Evolutionary conservation across 2,329 filamentous ascomycete genomes (phyloP), one percentile per base, ranked within the genome.

Genomic region (Fusarium scirpi): DNA sequence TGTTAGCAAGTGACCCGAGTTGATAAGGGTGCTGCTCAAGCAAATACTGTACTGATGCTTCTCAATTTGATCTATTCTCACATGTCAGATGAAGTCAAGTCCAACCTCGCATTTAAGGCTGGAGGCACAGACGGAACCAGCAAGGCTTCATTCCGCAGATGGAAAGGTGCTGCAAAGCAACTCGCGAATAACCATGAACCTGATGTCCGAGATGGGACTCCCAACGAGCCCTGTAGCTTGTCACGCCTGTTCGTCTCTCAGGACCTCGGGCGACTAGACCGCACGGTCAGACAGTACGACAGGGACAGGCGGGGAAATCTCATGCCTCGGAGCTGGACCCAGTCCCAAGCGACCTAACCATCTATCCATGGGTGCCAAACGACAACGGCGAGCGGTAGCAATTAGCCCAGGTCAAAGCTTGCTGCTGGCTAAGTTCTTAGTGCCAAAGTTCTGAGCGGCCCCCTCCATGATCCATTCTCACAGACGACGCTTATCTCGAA

Each of bases 91-190:
- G 49, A 61, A 48, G 57, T 66, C 59, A 64, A 72, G 65, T 70
- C 67, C 55, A 68, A 71, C 71, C 68, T 70, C 71, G 71, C 72
- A 74, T 75, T 74, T 75, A 72, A 71, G 73, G 74, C 74, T 76
- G 68, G 69, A 70, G 62, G 55, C 70, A 57, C 59, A 69, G 65
- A 75, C 71, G 57, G 74, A 75, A 67, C 63, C 41, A 75, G 67
- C 65, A 73, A 67, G 67, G 74, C 67, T 75, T 74, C 66, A 64
- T 76, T 73, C 74, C 72, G 47, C 65, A 74, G 64, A 58, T 62
- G 74, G 74, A 62, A 76, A 72, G 74, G 74, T 67, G 74, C 65
- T 60, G 52, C 53, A 58, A 59, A 68, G 44, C 53, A 59, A 65
- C 61, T 76, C 74, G 45, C 74, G 74, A 76, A 76, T 76, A 58